These are phyloP conservation scores for Suillus subalutaceus DNA, from an alignment of 768 basidiomycete genomes.

Conservation along the genomic window DNA sequence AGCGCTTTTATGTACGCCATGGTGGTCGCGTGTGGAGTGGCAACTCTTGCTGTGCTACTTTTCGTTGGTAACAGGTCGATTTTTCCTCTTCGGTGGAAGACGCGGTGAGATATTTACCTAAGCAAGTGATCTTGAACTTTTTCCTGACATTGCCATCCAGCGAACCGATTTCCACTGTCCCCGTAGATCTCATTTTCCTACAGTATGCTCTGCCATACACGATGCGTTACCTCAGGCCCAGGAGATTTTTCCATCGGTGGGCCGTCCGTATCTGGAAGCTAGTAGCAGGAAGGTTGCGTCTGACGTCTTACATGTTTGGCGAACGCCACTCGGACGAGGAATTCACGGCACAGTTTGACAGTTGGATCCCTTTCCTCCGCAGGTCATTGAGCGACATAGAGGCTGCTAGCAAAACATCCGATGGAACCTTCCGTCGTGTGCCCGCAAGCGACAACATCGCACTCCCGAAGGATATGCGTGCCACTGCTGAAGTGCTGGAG, in stretches of 20 bases:
- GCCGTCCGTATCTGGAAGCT: constrained; percentile 67
- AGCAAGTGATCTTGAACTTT: neutral
- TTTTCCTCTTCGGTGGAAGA: constrained; percentile 86
- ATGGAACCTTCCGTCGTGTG: constrained; percentile 78
- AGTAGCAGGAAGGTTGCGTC: constrained; percentile 65
- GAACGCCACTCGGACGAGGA: constrained; percentile 68
- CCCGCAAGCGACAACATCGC: constrained; percentile 85
- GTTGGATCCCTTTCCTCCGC: constrained; percentile 38
- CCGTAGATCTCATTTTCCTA: constrained; percentile 86
- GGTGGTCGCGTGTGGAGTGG: constrained; percentile 80
- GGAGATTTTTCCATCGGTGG: constrained; percentile 54
- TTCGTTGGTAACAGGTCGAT: constrained; percentile 66
- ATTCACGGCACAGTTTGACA: constrained; percentile 41
- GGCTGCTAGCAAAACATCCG: constrained; percentile 27
- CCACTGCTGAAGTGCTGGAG: constrained; percentile 71
- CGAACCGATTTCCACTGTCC: constrained; percentile 83
- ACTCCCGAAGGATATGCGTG: constrained; percentile 75
- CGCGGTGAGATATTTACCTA: constrained; percentile 53
- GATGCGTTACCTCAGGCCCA: constrained; percentile 75
- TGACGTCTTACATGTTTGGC: constrained; percentile 91
- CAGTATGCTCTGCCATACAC: constrained; percentile 84
- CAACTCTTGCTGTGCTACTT: constrained; percentile 68
- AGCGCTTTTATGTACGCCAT: constrained; percentile 88
- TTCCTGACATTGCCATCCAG: constrained; percentile 41
- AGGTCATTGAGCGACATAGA: constrained; percentile 34